phyloP scores from a whole-genome alignment of 768 basidiomycete genomes.

The Pholiota conissans region DNA sequence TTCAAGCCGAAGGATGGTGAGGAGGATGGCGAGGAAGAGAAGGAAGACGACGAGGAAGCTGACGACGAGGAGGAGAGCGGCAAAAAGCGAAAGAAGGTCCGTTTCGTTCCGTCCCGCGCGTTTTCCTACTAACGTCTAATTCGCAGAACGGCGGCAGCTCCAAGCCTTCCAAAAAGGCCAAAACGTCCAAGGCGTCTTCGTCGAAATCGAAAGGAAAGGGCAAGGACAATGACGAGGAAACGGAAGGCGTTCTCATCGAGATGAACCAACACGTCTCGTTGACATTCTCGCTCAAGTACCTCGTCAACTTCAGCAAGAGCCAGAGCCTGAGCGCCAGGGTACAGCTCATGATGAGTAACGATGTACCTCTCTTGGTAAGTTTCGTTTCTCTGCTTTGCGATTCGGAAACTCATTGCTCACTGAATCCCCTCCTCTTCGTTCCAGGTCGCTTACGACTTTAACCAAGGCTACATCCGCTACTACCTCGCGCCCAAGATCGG shows the following conservation, averaged over 20 bases:
- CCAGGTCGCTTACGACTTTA: constrained; percentile 88
- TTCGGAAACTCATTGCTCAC: not conserved
- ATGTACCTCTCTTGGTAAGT: constrained; percentile 28
- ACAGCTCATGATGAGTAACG: constrained; percentile 29
- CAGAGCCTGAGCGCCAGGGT: constrained; percentile 47
- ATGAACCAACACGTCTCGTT: constrained; percentile 90
- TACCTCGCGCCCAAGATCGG: constrained; percentile 97
- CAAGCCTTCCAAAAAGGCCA: constrained; percentile 47
- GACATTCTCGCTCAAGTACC: constrained; percentile 96
- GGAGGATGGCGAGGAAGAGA: not conserved
- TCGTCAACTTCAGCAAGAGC: constrained; percentile 95
- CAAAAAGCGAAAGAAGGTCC: constrained; percentile 79
- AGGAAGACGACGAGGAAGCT: constrained; percentile 40
- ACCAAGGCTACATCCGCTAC: constrained; percentile 87
- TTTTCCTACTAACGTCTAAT: constrained; percentile 17
- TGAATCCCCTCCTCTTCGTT: constrained; percentile 2
- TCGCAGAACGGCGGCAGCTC: constrained; percentile 30
- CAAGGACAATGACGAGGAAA: constrained; percentile 61
- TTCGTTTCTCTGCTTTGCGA: not conserved
- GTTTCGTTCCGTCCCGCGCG: constrained; percentile 15
- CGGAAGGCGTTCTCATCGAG: constrained; percentile 66
- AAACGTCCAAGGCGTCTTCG: constrained; percentile 37
- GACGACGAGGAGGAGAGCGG: constrained; percentile 50
- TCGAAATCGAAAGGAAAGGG: constrained; percentile 54
- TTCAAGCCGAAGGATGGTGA: constrained; percentile 40